Percentiles rank a stretch among this genome's conserved stretches.
These are phyloP conservation scores for Lumnitzera littorea DNA, from an alignment of 345 rosid species.

Conservation along the genomic window DNA sequence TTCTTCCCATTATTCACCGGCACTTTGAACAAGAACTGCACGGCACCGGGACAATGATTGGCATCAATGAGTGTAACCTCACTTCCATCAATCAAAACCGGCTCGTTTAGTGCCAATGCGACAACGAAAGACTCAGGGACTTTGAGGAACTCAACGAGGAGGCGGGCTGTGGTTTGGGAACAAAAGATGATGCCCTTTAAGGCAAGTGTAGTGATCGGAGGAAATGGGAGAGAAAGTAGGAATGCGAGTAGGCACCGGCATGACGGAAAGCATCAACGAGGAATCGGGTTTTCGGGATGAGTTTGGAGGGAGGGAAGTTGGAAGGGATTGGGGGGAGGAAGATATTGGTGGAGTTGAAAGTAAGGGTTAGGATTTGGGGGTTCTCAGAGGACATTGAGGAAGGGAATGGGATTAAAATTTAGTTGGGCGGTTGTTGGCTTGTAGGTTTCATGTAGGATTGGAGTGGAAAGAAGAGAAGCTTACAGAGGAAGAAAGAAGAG, in stretches of 20 bases:
- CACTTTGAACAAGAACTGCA: conserved; percentile 68
- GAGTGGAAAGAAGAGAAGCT: no score
- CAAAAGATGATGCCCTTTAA: conserved; percentile 73
- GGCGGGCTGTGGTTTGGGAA: conserved; percentile 56
- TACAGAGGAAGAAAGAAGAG: no score
- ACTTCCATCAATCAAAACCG: conserved; percentile 47
- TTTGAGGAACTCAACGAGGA: conserved; percentile 46
- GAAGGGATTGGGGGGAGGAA: conserved; percentile 30
- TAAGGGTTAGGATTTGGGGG: conserved; percentile 29
- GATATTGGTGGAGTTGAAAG: conserved; percentile 37
- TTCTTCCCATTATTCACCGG: conserved; percentile 16
- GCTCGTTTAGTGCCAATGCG: conserved; percentile 33
- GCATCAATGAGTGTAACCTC: conserved; percentile 65
- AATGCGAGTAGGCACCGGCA: conserved; percentile 28
- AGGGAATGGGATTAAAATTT: neutral
- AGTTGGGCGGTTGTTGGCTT: neutral
- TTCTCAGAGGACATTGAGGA: conserved; percentile 19
- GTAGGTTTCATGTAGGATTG: neutral
- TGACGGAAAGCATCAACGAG: conserved; percentile 71
- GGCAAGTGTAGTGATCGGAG: conserved; percentile 80
- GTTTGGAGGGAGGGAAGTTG: conserved; percentile 46
- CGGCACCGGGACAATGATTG: conserved; percentile 91
- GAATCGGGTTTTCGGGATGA: conserved; percentile 72
- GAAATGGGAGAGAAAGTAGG: conserved; percentile 89
- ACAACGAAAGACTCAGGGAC: conserved; percentile 44